Conservation (phyloP, 73 alveolate species). For the Tetrahymena elliotti region DNA sequence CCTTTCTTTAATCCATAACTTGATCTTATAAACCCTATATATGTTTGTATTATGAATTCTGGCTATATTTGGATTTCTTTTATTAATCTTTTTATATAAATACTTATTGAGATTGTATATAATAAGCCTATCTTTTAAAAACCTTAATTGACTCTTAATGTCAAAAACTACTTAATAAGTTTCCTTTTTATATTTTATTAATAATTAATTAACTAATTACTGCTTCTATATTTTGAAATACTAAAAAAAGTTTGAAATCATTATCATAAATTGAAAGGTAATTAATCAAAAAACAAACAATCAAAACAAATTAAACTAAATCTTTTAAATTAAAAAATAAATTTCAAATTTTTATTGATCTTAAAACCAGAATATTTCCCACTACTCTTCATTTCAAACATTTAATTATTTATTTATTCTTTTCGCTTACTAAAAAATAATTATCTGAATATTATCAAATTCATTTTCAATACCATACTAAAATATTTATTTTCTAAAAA, state of each 20-base stretch:
- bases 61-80: neutral
- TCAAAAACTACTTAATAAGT: neutral
- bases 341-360: neutral
- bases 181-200: neutral
- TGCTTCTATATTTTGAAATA: neutral
- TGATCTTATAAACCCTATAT: neutral
- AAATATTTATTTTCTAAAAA: too few species aligned
- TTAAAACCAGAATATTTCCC: neutral
- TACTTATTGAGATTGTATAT: neutral
- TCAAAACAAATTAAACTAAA: neutral
- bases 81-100: neutral
- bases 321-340: neutral
- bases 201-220: neutral
- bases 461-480: neutral
- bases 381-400: neutral
- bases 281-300: neutral
- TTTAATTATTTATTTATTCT: neutral
- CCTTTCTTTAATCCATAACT: neutral
- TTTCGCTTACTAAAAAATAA: neutral
- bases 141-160: neutral
- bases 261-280: neutral
- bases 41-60: neutral
- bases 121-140: neutral
- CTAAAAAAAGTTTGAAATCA: neutral
- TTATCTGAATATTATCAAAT: too few species aligned